Evolutionary conservation across 1,284 basidiomycete genomes (phyloP), one percentile per base, ranked within the genome.

Genomic region (Apiotrichum montevideense): DNA sequence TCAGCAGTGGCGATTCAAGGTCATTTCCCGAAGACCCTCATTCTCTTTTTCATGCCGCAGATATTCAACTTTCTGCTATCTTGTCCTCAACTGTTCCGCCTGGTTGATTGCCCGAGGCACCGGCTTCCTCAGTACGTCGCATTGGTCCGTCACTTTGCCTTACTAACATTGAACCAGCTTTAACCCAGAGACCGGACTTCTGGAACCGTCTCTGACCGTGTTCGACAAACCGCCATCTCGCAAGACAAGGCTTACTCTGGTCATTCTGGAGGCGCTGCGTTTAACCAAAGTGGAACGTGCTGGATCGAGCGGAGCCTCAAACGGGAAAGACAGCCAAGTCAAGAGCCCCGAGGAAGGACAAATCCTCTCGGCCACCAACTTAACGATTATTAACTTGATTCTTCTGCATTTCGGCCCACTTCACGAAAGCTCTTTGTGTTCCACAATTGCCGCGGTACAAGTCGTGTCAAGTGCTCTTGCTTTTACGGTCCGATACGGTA

Each of bases 41-140:
- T 98, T 51, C 80, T 98, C 34, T 98, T 99, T 81, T 98, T 98
- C 80, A 81, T 97, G 37, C 96, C 96, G 4, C 96, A 99, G 72
- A 88, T 97, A 62, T 90, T 98, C 84, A 98, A 99, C 76, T 99
- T 99, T 69, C 52, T 97, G 44, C 80, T 98, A 41, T 96, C 92
- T 29, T 90, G 87, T 65, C 96, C 96, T 3, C 96, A 99, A 72
- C 78, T 99, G 2, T 98, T 98, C 69, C 89, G 90, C 1, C 75
- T 99, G 8, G 89, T 98, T 6, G 87, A 88, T 0, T 97, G 93
- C 69, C 96, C 96, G 2, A 80, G 96, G 45, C 96, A 98, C 77
- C 83, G 96, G 35, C 82, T 99, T 13, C 96, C 96, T 52, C 83
- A 84, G 89, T 91, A 70, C 62, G 80, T 21, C 96, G 93, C 0